phyloP scores from a whole-genome alignment of 306 rosid genomes.

The Cucumis cinereus region DNA sequence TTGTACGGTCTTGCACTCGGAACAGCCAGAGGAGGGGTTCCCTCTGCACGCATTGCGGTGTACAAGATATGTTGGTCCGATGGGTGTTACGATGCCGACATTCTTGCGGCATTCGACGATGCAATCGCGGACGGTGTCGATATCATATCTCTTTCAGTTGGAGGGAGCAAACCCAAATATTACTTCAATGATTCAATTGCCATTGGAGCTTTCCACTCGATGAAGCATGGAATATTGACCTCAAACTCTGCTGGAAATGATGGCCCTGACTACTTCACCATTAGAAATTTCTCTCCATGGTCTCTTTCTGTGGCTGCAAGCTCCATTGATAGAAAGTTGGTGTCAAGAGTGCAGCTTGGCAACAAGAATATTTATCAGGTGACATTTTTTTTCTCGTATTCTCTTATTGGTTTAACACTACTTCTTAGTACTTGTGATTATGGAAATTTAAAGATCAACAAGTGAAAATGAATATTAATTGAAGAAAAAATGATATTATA shows the following conservation, averaged over 20 bases:
- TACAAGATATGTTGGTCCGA: slow-evolving; percentile 24
- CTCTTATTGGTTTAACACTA: too few relatives aligned
- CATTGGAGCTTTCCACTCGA: slow-evolving; percentile 51
- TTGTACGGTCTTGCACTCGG: slow-evolving; percentile 20
- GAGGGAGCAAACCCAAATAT: accelerated
- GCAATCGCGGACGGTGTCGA: slow-evolving; percentile 50
- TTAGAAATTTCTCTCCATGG: slow-evolving; percentile 28
- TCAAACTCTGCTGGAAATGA: slow-evolving; percentile 24
- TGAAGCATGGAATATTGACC: slow-evolving; percentile 28
- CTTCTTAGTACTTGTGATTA: too few relatives aligned
- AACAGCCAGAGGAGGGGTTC: slow-evolving; percentile 26
- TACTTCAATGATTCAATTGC: slow-evolving; percentile 17
- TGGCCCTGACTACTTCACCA: slow-evolving; percentile 15
- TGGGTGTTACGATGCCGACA: background rate
- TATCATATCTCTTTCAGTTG: slow-evolving; percentile 24
- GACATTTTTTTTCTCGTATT: background rate
- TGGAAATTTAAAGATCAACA: too few relatives aligned
- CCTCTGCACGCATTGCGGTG: slow-evolving; percentile 27
- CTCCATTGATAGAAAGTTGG: slow-evolving; percentile 24
- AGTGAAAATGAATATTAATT: too few relatives aligned
- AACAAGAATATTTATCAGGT: slow-evolving; percentile 22
- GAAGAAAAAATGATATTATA: too few relatives aligned
- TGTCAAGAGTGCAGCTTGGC: slow-evolving; percentile 25
- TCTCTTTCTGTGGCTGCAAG: slow-evolving; percentile 42
- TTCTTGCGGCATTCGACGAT: slow-evolving; percentile 26